Evolutionary conservation across 257 asterid genomes (phyloP), one percentile per base, ranked within the genome.

Genomic region (Verbena officinalis): DNA sequence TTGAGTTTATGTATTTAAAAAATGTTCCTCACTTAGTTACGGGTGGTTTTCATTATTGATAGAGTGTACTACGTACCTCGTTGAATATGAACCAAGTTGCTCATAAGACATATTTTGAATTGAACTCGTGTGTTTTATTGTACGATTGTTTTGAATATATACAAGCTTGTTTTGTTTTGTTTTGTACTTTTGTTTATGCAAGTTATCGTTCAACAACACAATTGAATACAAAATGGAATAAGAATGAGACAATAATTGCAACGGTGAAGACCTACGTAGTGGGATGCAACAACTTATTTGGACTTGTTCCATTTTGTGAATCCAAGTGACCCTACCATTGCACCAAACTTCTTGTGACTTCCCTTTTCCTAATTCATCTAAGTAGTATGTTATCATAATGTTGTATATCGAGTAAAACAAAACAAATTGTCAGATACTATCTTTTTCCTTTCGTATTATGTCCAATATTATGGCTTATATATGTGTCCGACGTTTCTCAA

Each of bases 141-240:
- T 42, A 11, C 14, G n/a, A n/a, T 44, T 44, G 50, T n/a, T 44
- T 27, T 27, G 33, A 27, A 2, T 27, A 27, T 27, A 27, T 27
- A 2, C 2, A 27, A 27, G 33, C 33, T 27, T 2, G 33, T 5
- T 27, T 27, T 2, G 33, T 2, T 27, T 27, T 27, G 4, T 27
- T 27, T 27, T 27, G 33, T 5, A 5, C 33, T 2, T 2, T 30
- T 31, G 24, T 46, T n/a, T n/a, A n/a, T n/a, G n/a, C n/a, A n/a
- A n/a, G n/a, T n/a, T n/a, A n/a, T n/a, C n/a, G n/a, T n/a, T 62
- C 48, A 62, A 30, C 57, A 31, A 62, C 34, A 62, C 14, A 46
- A 62, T 62, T 30, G 58, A 48, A n/a, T 60, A 30, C 4, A 44
- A 17, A 62, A 16, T 62, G 45, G 50, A 64, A 4, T n/a, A 33